Evolutionary conservation across 2,329 filamentous ascomycete genomes (phyloP), one percentile per base, ranked within the genome.

Genomic region (Scytalidium sp.): DNA sequence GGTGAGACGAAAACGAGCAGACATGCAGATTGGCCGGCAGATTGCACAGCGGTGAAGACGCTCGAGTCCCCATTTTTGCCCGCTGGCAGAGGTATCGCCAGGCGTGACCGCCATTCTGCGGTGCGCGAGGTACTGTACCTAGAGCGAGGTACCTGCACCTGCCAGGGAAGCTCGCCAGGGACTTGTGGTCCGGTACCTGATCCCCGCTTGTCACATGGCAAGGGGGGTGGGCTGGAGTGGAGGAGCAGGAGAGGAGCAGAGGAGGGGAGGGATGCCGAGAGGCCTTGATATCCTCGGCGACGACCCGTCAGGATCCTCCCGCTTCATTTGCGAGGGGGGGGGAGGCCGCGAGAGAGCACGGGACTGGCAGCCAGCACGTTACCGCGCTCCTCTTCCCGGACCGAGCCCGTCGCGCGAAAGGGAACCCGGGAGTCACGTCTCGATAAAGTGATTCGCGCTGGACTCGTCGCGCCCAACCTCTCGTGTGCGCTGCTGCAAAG

Each of bases 31-130:
- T 36, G 32, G 17, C 32, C 32, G 32, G 32, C 32, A 36, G 32
- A 9, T 36, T 36, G 32, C 11, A 36, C 32, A 36, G 32, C 32
- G 32, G 32, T 36, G 32, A 36, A n/a, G 4, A 15, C 7, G 17
- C 11, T 4, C 13, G 5, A 10, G 5, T 36, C 32, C 32, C 32
- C 32, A 36, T 36, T 36, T 15, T 36, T 36, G 32, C 13, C 11
- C 13, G 7, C 25, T 29, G 7, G 7, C 25, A 29, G 36, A 50
- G 48, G 45, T 47, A 43, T 53, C 46, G 32, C 32, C 32, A 36
- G 32, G 32, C 21, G 54, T 58, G 56, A 60, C 56, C 56, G 54
- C 57, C 46, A 46, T 56, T 57, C 51, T 61, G 55, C 52, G 51
- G 50, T 55, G 54, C 40, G 32, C 17, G 32, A 8, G 17, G 17